These are phyloP conservation scores for Clonostachys byssicola DNA, from an alignment of 2,329 filamentous ascomycete species.

Conservation along the genomic window DNA sequence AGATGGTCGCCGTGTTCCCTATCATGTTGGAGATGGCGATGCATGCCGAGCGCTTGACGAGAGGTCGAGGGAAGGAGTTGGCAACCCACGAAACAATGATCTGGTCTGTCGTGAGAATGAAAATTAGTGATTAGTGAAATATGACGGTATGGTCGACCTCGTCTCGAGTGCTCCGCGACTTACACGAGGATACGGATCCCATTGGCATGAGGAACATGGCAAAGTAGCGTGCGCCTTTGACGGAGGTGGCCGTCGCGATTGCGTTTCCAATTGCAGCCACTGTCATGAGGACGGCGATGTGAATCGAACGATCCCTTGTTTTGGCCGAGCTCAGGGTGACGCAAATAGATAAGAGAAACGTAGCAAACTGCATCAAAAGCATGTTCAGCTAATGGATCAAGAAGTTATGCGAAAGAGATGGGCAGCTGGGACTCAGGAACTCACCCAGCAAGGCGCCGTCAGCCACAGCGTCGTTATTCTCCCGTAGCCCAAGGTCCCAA, in stretches of 20 bases:
- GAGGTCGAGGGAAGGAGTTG: slow-evolving; percentile 67
- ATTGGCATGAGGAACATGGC: slow-evolving; percentile 60
- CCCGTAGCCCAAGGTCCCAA: slow-evolving; percentile 53
- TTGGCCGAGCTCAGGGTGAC: slow-evolving; percentile 52
- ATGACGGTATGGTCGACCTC: too few relatives aligned
- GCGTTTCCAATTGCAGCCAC: slow-evolving; percentile 49
- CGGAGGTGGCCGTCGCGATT: slow-evolving; percentile 46
- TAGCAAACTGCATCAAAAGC: slow-evolving; percentile 29
- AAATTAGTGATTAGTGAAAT: slow-evolving; percentile 5
- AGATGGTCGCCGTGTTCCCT: slow-evolving; percentile 52
- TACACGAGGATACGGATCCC: slow-evolving; percentile 42
- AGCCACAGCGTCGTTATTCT: slow-evolving; percentile 49
- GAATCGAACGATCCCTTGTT: slow-evolving; percentile 49
- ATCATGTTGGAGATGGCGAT: slow-evolving; percentile 64
- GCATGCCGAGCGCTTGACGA: slow-evolving; percentile 60
- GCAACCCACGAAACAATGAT: slow-evolving; percentile 65
- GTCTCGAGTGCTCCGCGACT: not conserved
- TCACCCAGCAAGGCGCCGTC: slow-evolving; percentile 51
- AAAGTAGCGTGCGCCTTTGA: slow-evolving; percentile 50
- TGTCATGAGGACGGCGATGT: slow-evolving; percentile 48
- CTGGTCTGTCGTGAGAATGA: slow-evolving; percentile 22
- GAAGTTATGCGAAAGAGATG: slow-evolving; percentile 5
- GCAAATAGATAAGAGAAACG: slow-evolving; percentile 44
- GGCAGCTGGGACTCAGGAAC: slow-evolving; percentile 3
- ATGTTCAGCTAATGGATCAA: slow-evolving; percentile 12